These are phyloP conservation scores for Phytophthora pistaciae DNA, from an alignment of 352 stramenopile genomes.

Conservation along the genomic window DNA sequence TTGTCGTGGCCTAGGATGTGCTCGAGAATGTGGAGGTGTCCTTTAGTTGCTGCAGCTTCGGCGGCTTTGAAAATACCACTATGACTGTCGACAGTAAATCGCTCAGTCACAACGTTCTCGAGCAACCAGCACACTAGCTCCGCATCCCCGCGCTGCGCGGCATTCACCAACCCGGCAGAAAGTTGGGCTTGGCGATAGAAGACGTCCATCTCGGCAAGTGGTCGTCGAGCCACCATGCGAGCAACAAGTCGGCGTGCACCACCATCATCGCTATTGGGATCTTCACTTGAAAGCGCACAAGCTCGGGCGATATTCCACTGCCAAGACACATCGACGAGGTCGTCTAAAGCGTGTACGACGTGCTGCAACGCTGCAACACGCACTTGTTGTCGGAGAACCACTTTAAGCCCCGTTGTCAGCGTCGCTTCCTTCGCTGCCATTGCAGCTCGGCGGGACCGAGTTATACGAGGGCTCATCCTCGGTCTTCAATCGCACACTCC, in stretches of 20 bases:
- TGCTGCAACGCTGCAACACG: slow-evolving; percentile 30
- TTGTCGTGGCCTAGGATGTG: slow-evolving; percentile 35
- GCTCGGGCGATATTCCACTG: slow-evolving; percentile 40
- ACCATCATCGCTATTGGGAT: slow-evolving; percentile 4
- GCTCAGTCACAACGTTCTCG: slow-evolving; percentile 18
- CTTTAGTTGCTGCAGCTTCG: slow-evolving; percentile 26
- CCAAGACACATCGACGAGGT: slow-evolving; percentile 38
- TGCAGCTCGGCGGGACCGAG: not conserved
- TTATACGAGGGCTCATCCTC: slow-evolving; percentile 9
- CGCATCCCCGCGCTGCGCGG: slow-evolving; percentile 16
- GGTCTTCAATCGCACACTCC: not conserved
- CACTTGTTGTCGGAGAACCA: slow-evolving; percentile 33
- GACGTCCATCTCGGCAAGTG: slow-evolving; percentile 30
- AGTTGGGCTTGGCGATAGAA: slow-evolving; percentile 41
- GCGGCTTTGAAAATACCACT: slow-evolving; percentile 34
- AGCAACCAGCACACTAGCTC: slow-evolving; percentile 35
- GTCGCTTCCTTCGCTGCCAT: slow-evolving; percentile 21
- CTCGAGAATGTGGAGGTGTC: slow-evolving; percentile 26
- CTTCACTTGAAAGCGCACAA: slow-evolving; percentile 25
- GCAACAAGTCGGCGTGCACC: slow-evolving; percentile 27
- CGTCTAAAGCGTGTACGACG: slow-evolving; percentile 34
- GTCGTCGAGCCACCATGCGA: slow-evolving; percentile 27
- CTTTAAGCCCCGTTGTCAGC: slow-evolving; percentile 27
- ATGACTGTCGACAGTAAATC: slow-evolving; percentile 31
- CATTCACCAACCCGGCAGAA: slow-evolving; percentile 28